Evolutionary conservation across 2,329 filamentous ascomycete species (phyloP).

Genomic region (Exserohilum turcica): DNA sequence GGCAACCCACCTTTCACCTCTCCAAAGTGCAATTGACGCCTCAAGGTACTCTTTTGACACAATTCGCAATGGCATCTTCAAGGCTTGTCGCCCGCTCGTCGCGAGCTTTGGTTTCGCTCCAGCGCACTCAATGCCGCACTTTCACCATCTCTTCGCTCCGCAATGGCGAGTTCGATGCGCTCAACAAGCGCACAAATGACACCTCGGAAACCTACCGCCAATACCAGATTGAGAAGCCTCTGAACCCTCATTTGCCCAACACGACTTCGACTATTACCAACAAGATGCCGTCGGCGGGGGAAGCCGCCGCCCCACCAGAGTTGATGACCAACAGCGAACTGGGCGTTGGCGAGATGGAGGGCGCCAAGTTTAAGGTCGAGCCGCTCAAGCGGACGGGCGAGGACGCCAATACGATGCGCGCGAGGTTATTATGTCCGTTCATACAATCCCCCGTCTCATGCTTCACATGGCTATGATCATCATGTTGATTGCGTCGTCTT

Average conservation of each 20-base stretch:
- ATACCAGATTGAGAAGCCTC: slow-evolving; percentile 61
- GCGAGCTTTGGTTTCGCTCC: slow-evolving; percentile 47
- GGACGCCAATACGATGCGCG: slow-evolving; percentile 82
- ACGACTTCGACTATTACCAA: slow-evolving; percentile 67
- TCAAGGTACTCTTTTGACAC: slow-evolving; percentile 8
- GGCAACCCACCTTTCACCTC: slow-evolving; percentile 20
- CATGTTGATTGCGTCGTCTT: not conserved
- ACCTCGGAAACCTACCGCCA: slow-evolving; percentile 61
- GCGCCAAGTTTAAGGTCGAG: slow-evolving; percentile 78
- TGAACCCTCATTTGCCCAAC: slow-evolving; percentile 68
- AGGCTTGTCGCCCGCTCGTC: slow-evolving; percentile 54
- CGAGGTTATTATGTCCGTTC: slow-evolving; percentile 73
- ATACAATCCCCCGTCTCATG: slow-evolving; percentile 12
- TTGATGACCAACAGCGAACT: slow-evolving; percentile 54
- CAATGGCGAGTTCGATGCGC: slow-evolving; percentile 46
- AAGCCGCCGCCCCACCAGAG: slow-evolving; percentile 63
- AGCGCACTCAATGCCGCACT: slow-evolving; percentile 42
- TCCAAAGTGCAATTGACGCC: slow-evolving; percentile 20
- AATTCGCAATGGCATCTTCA: slow-evolving; percentile 52
- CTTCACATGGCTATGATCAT: not conserved
- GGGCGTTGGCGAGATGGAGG: slow-evolving; percentile 42
- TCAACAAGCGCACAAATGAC: slow-evolving; percentile 59
- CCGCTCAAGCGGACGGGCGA: slow-evolving; percentile 86
- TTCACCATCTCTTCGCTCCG: slow-evolving; percentile 48
- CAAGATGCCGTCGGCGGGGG: slow-evolving; percentile 65